Conservation (phyloP, 441 rosid species). For the Cnidoscolus chayamansa region DNA sequence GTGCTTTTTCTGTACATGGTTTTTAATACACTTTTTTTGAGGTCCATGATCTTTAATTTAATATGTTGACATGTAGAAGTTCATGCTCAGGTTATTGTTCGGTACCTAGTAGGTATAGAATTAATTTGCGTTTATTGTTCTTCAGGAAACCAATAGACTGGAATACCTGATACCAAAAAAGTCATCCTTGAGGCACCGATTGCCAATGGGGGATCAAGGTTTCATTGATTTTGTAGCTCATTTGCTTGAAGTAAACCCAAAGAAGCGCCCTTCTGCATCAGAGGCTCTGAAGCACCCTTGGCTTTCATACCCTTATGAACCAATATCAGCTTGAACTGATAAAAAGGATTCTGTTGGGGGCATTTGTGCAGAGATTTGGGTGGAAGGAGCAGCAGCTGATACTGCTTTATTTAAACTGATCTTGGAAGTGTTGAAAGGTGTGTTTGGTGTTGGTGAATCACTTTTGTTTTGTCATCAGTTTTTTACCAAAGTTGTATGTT, state of each 20-base stretch:
- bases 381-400: constrained; percentile 26
- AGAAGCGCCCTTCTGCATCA: constrained; percentile 83
- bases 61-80: no score
- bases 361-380: not conserved
- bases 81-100: no score
- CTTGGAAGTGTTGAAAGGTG: constrained; percentile 25
- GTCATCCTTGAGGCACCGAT: constrained; percentile 77
- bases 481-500: constrained; percentile 33
- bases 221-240: constrained; percentile 78
- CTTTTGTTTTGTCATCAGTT: constrained; percentile 8
- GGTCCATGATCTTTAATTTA: no score
- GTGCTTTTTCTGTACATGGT: no score
- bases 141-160: constrained; percentile 75
- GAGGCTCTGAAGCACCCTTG: constrained; percentile 92
- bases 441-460: constrained; percentile 33
- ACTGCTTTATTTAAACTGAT: constrained; percentile 19
- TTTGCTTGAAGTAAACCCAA: constrained; percentile 85
- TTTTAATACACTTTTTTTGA: no score
- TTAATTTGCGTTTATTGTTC: constrained; percentile 1
- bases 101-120: not conserved
- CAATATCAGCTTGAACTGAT: constrained; percentile 71
- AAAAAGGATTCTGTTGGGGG: constrained; percentile 7
- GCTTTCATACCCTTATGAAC: constrained; percentile 84
- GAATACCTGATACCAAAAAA: constrained; percentile 86
- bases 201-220: constrained; percentile 97